phyloP scores from a whole-genome alignment of 495 filamentous ascomycete genomes.

The Evernia prunastri region DNA sequence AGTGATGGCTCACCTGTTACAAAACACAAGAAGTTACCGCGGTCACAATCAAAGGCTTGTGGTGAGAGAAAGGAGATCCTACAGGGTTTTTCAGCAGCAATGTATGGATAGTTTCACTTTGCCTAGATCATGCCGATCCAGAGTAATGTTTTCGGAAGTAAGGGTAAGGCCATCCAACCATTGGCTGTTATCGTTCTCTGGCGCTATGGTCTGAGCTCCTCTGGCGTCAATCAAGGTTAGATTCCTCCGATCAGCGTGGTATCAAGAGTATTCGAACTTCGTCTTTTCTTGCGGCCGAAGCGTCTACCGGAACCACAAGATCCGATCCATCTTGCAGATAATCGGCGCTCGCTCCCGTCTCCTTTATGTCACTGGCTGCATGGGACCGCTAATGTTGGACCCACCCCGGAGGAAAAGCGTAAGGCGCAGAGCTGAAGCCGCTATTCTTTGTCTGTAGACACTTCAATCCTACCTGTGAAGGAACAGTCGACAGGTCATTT shows the following conservation, averaged over 20 bases:
- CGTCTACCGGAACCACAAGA: background rate
- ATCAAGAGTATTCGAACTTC: background rate
- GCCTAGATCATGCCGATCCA: constrained; percentile 1
- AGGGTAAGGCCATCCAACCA: background rate
- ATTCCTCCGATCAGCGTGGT: background rate
- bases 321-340: constrained; percentile 7
- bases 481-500: constrained; percentile 12
- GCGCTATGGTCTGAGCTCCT: background rate
- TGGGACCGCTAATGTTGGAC: background rate
- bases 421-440: constrained; percentile 4
- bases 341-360: background rate
- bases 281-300: constrained; percentile 4
- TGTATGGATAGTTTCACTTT: background rate
- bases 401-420: constrained; percentile 1
- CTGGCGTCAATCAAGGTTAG: background rate
- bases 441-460: constrained; percentile 7
- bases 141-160: constrained; percentile 2
- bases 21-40: background rate
- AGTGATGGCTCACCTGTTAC: background rate
- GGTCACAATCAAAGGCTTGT: background rate
- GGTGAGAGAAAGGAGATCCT: background rate
- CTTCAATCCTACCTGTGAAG: background rate
- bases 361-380: constrained; percentile 3
- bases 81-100: background rate
- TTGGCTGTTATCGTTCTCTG: constrained; percentile 1